A percentile compares a stretch with the other conserved stretches of the same genome.
Conservation (phyloP, 805 yeast genomes). For the Ogataea angusta region DNA sequence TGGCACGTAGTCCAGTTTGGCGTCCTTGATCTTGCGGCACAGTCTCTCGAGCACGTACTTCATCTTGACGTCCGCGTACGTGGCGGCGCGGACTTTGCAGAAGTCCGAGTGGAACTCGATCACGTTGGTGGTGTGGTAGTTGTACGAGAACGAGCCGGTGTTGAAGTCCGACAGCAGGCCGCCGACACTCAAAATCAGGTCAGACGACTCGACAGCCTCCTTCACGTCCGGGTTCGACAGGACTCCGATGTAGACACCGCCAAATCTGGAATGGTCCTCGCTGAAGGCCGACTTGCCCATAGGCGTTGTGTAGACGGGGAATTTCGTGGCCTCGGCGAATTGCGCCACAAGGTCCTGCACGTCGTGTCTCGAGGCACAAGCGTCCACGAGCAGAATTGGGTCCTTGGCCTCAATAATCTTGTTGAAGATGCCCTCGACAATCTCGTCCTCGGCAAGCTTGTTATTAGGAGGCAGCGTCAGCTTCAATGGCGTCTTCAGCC, state of each 20-base stretch:
- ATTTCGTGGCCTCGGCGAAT: conserved; percentile 64
- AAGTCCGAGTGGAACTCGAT: conserved; percentile 78
- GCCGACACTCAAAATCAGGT: conserved; percentile 75
- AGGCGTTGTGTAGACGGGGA: conserved; percentile 83
- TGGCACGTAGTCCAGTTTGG: conserved; percentile 42
- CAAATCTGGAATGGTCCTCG: conserved; percentile 69
- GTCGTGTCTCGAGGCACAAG: conserved; percentile 79
- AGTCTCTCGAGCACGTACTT: conserved; percentile 48
- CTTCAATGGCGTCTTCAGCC: conserved; percentile 64
- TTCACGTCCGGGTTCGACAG: conserved; percentile 70
- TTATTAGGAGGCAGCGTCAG: conserved; percentile 56
- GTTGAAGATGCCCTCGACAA: conserved; percentile 47
- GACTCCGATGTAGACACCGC: conserved; percentile 86
- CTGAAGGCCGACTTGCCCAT: conserved; percentile 84
- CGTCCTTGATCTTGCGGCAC: conserved; percentile 34
- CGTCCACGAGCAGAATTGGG: conserved; percentile 80
- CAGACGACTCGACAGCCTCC: conserved; percentile 69
- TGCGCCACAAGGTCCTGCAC: conserved; percentile 60
- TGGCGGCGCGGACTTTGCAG: conserved; percentile 66
- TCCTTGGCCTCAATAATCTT: conserved; percentile 57
- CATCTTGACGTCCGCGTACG: conserved; percentile 73
- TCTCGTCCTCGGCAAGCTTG: conserved; percentile 60
- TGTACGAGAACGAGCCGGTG: conserved; percentile 82
- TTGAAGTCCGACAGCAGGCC: conserved; percentile 84
- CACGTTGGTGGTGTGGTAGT: conserved; percentile 69